Evolutionary conservation across 202 grass and related monocot genomes (phyloP), one percentile per base, ranked within the genome.

Genomic region (Panicum hallii): DNA sequence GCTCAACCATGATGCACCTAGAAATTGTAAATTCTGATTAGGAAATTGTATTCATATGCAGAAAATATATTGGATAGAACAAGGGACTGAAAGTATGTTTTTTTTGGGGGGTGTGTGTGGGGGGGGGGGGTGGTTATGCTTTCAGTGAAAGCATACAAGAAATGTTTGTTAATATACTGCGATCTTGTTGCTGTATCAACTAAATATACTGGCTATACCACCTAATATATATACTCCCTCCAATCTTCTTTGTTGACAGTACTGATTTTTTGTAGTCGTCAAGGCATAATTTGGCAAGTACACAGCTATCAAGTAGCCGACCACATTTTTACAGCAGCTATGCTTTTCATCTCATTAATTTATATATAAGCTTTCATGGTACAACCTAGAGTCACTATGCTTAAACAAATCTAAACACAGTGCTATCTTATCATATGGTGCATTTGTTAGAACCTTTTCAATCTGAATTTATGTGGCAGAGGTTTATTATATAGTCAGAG

Each of bases 1-100:
- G 91, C 93, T 70, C 93, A 91, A 60, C 93, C 95, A 87, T 98
- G 95, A 88, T 98, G 93, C 38, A 98, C 88, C 93, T 98, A 74
- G 87, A 67, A 63, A 81, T 80, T 28, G 42, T 84, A 46, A 15
- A 82, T 80, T 75, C n/a, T 62, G 45, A 44, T 79, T 32, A 82
- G 52, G 61, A 84, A 75, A 65, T 19, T 85, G 49, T 19, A 10
- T 70, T 80, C 15, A 67, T n/a, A 67, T 55, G 69, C 36, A 62
- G 14, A 55, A 54, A 87, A 72, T 42, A 55, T 54, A 45, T 49
- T 26, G 11, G 30, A 67, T 38, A 17, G 23, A 53, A 65, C 14
- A 75, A 81, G 7, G n/a, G n/a, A 23, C 2, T 3, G 19, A 60
- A 26, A 22, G 8, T 58, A 58, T 58, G 19, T 23, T 58, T 22